These are phyloP conservation scores for Prunus padus DNA, from an alignment of 306 rosid species.

Conservation along the genomic window DNA sequence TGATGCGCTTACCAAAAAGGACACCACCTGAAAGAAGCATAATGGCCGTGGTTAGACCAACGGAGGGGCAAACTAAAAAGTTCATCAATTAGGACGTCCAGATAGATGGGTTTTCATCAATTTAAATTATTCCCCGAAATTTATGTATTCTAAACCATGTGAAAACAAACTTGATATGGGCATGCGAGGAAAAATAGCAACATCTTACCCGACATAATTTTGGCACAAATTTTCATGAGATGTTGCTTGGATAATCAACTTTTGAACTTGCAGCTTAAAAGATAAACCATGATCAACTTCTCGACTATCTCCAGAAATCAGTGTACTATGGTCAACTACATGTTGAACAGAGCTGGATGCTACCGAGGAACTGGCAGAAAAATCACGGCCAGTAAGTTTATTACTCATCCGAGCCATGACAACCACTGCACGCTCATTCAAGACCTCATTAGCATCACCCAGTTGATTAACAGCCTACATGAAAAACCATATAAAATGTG, in stretches of 20 bases:
- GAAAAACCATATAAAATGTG: conserved; percentile 24
- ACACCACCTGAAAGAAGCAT: conserved; percentile 76
- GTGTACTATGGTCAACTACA: conserved; percentile 60
- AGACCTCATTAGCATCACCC: conserved; percentile 98
- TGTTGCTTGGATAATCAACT: conserved; percentile 77
- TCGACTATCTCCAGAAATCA: conserved; percentile 74
- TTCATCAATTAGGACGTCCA: neutral
- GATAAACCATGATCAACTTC: conserved; percentile 91
- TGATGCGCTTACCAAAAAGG: conserved; percentile 73
- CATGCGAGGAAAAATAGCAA: conserved; percentile 9
- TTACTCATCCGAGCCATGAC: conserved; percentile 97
- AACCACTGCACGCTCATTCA: conserved; percentile 95
- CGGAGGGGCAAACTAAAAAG: neutral
- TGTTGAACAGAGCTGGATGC: conserved; percentile 56
- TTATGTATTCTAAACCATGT: neutral
- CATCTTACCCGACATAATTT: conserved; percentile 88
- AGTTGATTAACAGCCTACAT: conserved; percentile 93
- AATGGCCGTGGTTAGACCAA: neutral
- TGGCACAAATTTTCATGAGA: conserved; percentile 95
- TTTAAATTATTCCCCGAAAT: neutral
- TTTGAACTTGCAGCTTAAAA: conserved; percentile 86
- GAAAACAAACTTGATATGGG: neutral
- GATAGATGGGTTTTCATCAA: neutral
- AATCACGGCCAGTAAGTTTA: conserved; percentile 97
- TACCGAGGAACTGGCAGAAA: conserved; percentile 62